A percentile compares a stretch with the other conserved stretches of the same genome.
Evolutionary conservation across 768 basidiomycete genomes (phyloP).

Genomic region (Cystoderma amianthinum): DNA sequence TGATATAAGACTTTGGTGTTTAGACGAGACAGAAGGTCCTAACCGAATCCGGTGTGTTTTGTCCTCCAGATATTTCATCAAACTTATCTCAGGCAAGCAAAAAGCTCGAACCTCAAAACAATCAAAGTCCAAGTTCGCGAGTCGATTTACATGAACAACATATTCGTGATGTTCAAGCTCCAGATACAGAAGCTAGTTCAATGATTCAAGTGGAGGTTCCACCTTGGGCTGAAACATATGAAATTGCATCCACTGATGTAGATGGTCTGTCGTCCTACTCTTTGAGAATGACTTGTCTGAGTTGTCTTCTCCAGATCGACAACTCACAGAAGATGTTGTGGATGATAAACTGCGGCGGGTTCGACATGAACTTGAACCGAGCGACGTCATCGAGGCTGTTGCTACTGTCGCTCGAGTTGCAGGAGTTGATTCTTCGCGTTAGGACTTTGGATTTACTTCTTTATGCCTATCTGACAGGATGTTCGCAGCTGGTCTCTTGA

Average conservation of each 20-base stretch:
- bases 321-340: constrained; percentile 68
- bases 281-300: constrained; percentile 2
- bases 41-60: constrained; percentile 67
- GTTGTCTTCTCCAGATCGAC: constrained; percentile 30
- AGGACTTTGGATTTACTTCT: constrained; percentile 13
- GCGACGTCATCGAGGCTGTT: constrained; percentile 84
- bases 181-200: constrained; percentile 43
- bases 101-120: constrained; percentile 62
- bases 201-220: constrained; percentile 53
- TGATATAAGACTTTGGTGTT: constrained; percentile 52
- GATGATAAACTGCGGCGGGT: constrained; percentile 89
- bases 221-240: constrained; percentile 70
- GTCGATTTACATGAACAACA: constrained; percentile 35
- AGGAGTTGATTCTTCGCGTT: constrained; percentile 90
- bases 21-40: constrained; percentile 92
- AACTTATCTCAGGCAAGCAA: constrained; percentile 37
- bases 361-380: constrained; percentile 80
- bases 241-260: constrained; percentile 54
- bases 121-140: constrained; percentile 39
- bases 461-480: not conserved
- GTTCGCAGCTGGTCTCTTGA: constrained; percentile 76
- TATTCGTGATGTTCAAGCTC: constrained; percentile 43
- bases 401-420: constrained; percentile 82
- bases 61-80: not conserved
- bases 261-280: constrained; percentile 36